Conservation (phyloP, 371 early-diverging fungal species). For the Homolaphlyctis polyrhiza region DNA sequence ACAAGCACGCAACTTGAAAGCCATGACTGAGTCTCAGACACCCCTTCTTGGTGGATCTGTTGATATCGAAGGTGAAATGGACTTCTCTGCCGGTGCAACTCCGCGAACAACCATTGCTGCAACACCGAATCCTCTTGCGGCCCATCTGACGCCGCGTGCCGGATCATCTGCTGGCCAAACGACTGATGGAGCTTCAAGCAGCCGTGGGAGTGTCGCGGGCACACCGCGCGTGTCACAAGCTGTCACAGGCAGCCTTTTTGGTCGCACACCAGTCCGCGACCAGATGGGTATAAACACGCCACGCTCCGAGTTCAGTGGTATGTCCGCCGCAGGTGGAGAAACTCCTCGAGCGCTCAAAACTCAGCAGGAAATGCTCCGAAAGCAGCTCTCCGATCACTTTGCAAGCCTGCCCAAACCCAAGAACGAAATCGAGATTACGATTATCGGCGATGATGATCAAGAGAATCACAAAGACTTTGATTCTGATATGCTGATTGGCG, state of each 20-base stretch:
- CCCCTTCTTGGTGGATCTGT: constrained; percentile 82
- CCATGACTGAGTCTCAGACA: constrained; percentile 73
- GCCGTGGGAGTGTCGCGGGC: constrained; percentile 21
- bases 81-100: constrained; percentile 62
- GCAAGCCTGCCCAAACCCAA: constrained; percentile 81
- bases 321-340: constrained; percentile 18
- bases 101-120: constrained; percentile 51
- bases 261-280: constrained; percentile 48
- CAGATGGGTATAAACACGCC: constrained; percentile 65
- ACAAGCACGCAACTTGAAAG: constrained; percentile 80
- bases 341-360: constrained; percentile 25
- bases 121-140: constrained; percentile 86
- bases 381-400: constrained; percentile 47
- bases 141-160: constrained; percentile 50
- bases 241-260: constrained; percentile 9
- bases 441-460: constrained; percentile 63
- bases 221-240: constrained; percentile 15
- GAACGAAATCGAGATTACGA: constrained; percentile 88
- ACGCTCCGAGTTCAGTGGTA: constrained; percentile 12
- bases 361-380: constrained; percentile 36
- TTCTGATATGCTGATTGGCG: background rate
- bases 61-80: constrained; percentile 52
- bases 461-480: constrained; percentile 25
- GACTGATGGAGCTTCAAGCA: too few species aligned
- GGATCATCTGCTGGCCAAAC: constrained; percentile 11